Conservation (phyloP, 2,329 filamentous ascomycete species). For the Alternaria ethzedia region DNA sequence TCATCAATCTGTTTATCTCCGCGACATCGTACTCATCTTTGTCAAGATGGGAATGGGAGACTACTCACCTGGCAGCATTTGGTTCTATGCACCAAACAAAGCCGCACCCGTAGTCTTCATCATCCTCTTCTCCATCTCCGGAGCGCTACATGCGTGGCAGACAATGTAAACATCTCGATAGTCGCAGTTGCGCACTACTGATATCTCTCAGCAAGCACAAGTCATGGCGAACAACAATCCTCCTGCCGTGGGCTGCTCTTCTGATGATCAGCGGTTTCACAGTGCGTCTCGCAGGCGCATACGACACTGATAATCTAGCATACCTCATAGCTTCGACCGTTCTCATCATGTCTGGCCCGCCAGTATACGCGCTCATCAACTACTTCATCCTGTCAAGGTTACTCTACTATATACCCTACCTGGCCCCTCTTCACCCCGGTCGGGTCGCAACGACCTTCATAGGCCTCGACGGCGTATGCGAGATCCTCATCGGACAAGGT, state of each 20-base stretch:
- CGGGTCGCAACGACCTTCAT: conserved; percentile 66
- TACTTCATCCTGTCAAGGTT: conserved; percentile 67
- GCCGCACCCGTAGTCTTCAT: conserved; percentile 61
- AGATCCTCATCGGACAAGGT: conserved; percentile 60
- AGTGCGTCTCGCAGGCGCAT: conserved; percentile 60
- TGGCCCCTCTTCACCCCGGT: conserved; percentile 64
- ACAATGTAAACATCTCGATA: conserved; percentile 56
- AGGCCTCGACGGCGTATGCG: conserved; percentile 58
- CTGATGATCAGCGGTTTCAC: conserved; percentile 65
- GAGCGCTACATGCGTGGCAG: conserved; percentile 60
- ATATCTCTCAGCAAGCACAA: conserved; percentile 57
- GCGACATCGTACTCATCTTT: neutral
- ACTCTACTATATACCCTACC: conserved; percentile 67
- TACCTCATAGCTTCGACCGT: conserved; percentile 52
- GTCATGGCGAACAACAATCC: conserved; percentile 61
- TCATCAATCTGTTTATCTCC: neutral
- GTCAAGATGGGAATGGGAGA: conserved; percentile 41
- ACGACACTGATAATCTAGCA: conserved; percentile 54
- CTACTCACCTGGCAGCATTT: conserved; percentile 42
- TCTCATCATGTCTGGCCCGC: conserved; percentile 53
- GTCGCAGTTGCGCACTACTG: neutral
- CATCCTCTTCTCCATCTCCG: conserved; percentile 56
- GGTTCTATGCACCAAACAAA: conserved; percentile 62
- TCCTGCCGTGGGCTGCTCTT: conserved; percentile 62
- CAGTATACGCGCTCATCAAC: conserved; percentile 66